These are phyloP conservation scores for Mediolabrus comicus DNA, from an alignment of 108 stramenopile genomes.

Conservation along the genomic window DNA sequence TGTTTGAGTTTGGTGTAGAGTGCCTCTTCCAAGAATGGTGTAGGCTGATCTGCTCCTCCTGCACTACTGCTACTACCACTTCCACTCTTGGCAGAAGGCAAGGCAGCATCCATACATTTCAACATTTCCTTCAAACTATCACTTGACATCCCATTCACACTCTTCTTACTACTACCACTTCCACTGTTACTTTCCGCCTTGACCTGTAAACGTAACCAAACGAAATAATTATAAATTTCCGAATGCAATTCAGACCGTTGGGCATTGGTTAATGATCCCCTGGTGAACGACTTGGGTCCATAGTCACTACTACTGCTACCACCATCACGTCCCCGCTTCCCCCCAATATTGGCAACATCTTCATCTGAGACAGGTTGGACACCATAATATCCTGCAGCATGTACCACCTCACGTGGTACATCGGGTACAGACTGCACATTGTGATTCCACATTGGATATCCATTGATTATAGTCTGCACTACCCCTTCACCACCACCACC, in stretches of 20 bases:
- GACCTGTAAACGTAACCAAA: neutral
- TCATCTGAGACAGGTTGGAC: neutral
- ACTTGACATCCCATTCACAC: neutral
- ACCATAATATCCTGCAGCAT: neutral
- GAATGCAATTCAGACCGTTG: slow-evolving; percentile 6
- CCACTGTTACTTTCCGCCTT: neutral
- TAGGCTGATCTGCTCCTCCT: neutral
- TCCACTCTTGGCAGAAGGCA: neutral
- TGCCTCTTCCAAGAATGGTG: neutral
- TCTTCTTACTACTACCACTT: neutral
- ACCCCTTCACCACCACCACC: neutral
- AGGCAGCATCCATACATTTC: neutral
- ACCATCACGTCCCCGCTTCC: neutral
- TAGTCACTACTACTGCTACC: neutral
- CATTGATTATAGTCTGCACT: neutral
- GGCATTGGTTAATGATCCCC: neutral
- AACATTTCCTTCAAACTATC: neutral
- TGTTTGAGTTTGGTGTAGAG: neutral
- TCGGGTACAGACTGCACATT: neutral
- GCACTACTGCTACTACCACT: neutral
- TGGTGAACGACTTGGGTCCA: neutral
- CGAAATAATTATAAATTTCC: slow-evolving; percentile 15
- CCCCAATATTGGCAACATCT: neutral
- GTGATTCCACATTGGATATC: slow-evolving; percentile 14
- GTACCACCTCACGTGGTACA: slow-evolving; percentile 17